Evolutionary conservation across 495 filamentous ascomycete genomes (phyloP).

Genomic region (Penicillium turbatum): DNA sequence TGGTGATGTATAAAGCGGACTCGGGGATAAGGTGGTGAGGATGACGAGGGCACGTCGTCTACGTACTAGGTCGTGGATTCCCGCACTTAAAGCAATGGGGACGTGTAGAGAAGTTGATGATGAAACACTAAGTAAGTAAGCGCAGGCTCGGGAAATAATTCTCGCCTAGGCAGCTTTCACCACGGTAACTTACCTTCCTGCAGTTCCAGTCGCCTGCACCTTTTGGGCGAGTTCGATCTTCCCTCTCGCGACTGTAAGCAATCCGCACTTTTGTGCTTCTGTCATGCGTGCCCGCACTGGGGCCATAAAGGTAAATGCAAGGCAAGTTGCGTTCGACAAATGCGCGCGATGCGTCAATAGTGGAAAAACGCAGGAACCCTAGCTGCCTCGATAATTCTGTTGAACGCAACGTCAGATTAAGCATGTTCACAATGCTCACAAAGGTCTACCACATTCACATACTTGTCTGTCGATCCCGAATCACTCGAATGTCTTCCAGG

Average conservation of each 20-base stretch:
- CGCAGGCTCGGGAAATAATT: neutral
- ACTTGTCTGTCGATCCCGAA: conserved; percentile 65
- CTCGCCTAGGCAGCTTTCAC: neutral
- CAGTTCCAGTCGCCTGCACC: conserved; percentile 76
- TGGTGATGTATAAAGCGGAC: neutral
- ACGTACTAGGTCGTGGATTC: conserved; percentile 63
- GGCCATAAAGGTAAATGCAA: conserved; percentile 53
- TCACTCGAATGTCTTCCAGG: conserved; percentile 60
- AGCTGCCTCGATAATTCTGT: conserved; percentile 58
- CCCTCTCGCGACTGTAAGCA: conserved; percentile 54
- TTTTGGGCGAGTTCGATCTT: conserved; percentile 47
- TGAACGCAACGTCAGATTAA: neutral
- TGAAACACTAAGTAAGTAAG: conserved; percentile 54
- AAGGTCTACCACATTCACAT: conserved; percentile 12
- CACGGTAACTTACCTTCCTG: conserved; percentile 51
- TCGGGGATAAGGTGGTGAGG: neutral
- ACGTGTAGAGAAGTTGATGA: conserved; percentile 67
- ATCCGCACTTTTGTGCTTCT: conserved; percentile 57
- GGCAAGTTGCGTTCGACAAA: conserved; percentile 68
- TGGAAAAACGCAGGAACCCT: conserved; percentile 64
- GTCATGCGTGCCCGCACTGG: conserved; percentile 43
- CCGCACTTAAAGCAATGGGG: conserved; percentile 72
- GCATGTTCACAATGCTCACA: neutral
- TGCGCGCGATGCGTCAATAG: conserved; percentile 53
- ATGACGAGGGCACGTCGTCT: neutral